Conservation (phyloP, 108 stramenopile genomes). For the Pinguiococcus pyrenoidosus region DNA sequence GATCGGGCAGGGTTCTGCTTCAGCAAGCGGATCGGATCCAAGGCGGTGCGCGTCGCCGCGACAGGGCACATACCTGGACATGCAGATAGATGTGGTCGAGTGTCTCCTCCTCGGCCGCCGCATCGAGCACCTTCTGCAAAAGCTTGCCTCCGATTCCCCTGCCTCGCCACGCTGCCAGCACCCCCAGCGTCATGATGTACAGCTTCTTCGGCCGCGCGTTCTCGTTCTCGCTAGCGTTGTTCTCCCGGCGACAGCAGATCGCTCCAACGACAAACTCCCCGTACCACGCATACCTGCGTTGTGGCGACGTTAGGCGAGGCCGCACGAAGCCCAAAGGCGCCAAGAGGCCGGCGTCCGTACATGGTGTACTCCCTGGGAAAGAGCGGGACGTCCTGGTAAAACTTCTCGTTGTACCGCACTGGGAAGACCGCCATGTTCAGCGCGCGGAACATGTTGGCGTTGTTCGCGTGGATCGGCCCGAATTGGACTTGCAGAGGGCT, state of each 20-base stretch:
- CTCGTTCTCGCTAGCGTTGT: conserved; percentile 15
- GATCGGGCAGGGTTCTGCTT: too few relatives aligned
- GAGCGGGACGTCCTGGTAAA: conserved; percentile 59
- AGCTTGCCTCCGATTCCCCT: conserved; percentile 72
- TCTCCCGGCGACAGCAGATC: conserved; percentile 29
- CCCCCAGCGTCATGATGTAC: conserved; percentile 95
- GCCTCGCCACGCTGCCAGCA: conserved; percentile 77
- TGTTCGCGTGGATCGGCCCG: conserved; percentile 8
- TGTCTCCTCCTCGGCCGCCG: conserved; percentile 4
- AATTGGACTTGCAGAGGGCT: conserved; percentile 2
- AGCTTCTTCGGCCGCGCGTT: conserved; percentile 6
- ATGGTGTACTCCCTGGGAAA: conserved; percentile 12
- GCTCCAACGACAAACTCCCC: conserved; percentile 24
- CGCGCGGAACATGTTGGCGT: conserved; percentile 12
- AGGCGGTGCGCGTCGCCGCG: too few relatives aligned
- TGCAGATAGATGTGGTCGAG: conserved; percentile 78
- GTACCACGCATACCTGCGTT: conserved; percentile 10
- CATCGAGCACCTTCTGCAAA: conserved; percentile 59
- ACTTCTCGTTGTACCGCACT: conserved; percentile 67
- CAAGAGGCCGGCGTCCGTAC: background rate
- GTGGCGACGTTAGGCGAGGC: too few relatives aligned
- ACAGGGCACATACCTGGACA: too few relatives aligned
- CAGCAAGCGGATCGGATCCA: too few relatives aligned
- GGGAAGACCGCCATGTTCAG: conserved; percentile 60
- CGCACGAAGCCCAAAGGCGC: background rate